These are phyloP conservation scores for Cyclocybe aegerita DNA, from an alignment of 768 basidiomycete species.

Conservation along the genomic window DNA sequence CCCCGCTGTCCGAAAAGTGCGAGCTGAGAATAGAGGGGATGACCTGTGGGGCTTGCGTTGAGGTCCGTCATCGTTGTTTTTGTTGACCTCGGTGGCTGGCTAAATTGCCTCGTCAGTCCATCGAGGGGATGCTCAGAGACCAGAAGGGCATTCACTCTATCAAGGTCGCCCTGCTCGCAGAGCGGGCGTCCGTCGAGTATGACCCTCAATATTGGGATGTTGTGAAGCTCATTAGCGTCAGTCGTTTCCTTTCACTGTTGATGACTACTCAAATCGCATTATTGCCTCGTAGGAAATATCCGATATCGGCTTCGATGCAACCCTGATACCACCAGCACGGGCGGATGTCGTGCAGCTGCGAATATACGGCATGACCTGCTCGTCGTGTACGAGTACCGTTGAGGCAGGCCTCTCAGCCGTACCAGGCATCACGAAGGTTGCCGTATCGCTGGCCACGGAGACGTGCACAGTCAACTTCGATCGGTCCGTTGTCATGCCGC, in stretches of 20 bases:
- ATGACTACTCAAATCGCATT: conserved; percentile 7
- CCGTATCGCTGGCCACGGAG: conserved; percentile 76
- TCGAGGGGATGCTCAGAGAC: conserved; percentile 77
- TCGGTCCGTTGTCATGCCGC: conserved; percentile 65
- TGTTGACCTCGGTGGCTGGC: not conserved
- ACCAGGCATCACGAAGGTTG: conserved; percentile 72
- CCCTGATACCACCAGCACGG: conserved; percentile 62
- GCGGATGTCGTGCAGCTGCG: conserved; percentile 72
- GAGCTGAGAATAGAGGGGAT: conserved; percentile 86
- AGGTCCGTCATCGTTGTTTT: conserved; percentile 48
- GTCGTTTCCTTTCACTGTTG: conserved; percentile 21
- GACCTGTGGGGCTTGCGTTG: conserved; percentile 89
- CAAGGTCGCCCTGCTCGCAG: conserved; percentile 96
- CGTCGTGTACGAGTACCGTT: conserved; percentile 75
- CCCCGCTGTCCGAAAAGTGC: conserved; percentile 49
- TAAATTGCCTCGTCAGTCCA: conserved; percentile 49
- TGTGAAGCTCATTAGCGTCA: conserved; percentile 74
- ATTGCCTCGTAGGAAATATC: conserved; percentile 74
- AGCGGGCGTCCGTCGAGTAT: conserved; percentile 89
- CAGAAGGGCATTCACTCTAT: conserved; percentile 90
- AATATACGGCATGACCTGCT: conserved; percentile 91
- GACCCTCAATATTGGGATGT: conserved; percentile 80
- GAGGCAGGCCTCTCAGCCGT: conserved; percentile 66
- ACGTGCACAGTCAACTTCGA: conserved; percentile 78
- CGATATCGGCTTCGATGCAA: conserved; percentile 91